Evolutionary conservation across 2,329 filamentous ascomycete species (phyloP).

Genomic region (Cytospora piceae): DNA sequence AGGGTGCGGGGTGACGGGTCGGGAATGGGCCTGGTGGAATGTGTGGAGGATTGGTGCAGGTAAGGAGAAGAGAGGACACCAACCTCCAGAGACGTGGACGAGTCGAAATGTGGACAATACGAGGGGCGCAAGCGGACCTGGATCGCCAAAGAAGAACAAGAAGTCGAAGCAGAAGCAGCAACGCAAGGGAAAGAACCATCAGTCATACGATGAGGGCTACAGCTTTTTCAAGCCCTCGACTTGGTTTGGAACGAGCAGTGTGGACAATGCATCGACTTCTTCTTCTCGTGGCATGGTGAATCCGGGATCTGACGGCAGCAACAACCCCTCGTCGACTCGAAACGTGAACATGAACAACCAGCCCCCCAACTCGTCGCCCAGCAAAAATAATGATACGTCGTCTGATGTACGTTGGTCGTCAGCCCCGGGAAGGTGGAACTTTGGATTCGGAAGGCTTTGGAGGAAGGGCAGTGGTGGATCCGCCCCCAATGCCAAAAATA

Average conservation of each 20-base stretch:
- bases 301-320: conserved; percentile 13
- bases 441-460: conserved; percentile 18
- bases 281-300: conserved; percentile 15
- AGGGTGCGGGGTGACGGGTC: conserved; percentile 20
- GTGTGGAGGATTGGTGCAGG: conserved; percentile 22
- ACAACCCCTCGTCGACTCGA: conserved; percentile 12
- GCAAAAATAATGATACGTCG: conserved; percentile 8
- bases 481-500: conserved; percentile 21
- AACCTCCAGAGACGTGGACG: conserved; percentile 23
- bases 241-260: conserved; percentile 10
- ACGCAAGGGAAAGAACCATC: conserved; percentile 19
- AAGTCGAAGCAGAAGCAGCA: conserved; percentile 16
- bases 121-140: conserved; percentile 12
- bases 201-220: conserved; percentile 22
- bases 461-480: conserved; percentile 14
- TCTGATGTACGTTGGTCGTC: not conserved
- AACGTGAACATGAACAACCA: conserved; percentile 18
- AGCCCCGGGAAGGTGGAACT: not conserved
- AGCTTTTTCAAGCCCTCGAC: conserved; percentile 25
- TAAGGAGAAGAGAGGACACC: conserved; percentile 10
- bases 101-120: conserved; percentile 11
- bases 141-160: conserved; percentile 22
- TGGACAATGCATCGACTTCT: conserved; percentile 7
- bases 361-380: conserved; percentile 20
- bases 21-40: conserved; percentile 27